Evolutionary conservation across 257 asterid genomes (phyloP), one percentile per base, ranked within the genome.

Genomic region (Nicotiana undulata): DNA sequence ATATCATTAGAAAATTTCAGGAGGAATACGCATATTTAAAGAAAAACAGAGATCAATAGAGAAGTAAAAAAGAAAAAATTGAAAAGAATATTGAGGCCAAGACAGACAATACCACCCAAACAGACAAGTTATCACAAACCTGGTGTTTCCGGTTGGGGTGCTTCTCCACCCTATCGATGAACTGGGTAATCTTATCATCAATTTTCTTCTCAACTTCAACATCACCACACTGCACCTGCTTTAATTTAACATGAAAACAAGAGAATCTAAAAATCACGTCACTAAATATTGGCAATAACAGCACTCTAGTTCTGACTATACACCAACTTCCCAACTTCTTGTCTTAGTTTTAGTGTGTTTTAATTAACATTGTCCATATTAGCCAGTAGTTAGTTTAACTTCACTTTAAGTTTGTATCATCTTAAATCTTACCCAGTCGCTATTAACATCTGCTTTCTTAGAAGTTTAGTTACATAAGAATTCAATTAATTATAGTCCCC

Each of bases 111-210:
- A 78, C 28, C 56, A 78, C 70, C 40, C 40, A 68, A 11, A 22
- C 56, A 72, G 60, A 26, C 53, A 58, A 68, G 81, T 76, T 18
- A 78, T n/a, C 56, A 75, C 70, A 46, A 82, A 92, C 99, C 98
- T 96, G 98, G 83, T 94, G 93, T 89, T 94, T 94, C 92, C 90
- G 92, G 88, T 91, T 92, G 18, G 98, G 98, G 86, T 94, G 94
- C 88, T 94, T 96, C 86, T 96, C 98, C 85, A 92, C 99, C 90
- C 85, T 90, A 65, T 94, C 98, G 24, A 96, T 92, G 83, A 94
- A 94, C 63, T 90, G 98, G 55, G 88, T 93, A 84, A 94, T 94
- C 87, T 91, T 96, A 84, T 90, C 98, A 56, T 96, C 97, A 67
- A 94, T 89, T 88, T 91, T 92, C 86, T 89, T 90, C 87, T 91